A percentile compares a stretch with the other conserved stretches of the same genome.
These are phyloP conservation scores for Ophiostoma fasciatum DNA, from an alignment of 2,329 filamentous ascomycete species.

Conservation along the genomic window DNA sequence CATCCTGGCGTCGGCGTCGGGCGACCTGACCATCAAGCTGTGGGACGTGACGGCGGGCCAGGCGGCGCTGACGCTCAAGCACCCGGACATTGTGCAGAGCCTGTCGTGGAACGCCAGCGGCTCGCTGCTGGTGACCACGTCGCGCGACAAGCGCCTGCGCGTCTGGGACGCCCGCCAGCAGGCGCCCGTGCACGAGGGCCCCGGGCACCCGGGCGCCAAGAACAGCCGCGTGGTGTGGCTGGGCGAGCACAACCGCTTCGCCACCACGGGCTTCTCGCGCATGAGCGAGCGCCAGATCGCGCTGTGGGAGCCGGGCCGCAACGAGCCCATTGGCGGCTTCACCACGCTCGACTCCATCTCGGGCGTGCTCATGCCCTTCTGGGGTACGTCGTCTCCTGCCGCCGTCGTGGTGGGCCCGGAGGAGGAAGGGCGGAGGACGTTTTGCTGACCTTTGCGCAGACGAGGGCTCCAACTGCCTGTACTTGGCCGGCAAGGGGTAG, in stretches of 20 bases:
- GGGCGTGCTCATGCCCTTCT: constrained; percentile 98
- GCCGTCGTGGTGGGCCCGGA: too few species aligned
- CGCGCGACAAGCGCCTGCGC: constrained; percentile 93
- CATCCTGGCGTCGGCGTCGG: constrained; percentile 86
- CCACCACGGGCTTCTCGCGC: constrained; percentile 90
- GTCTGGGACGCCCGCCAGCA: constrained; percentile 97
- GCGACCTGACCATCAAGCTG: constrained; percentile 86
- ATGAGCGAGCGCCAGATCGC: constrained; percentile 97
- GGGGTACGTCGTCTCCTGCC: constrained; percentile 57
- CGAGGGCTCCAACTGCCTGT: constrained; percentile 86
- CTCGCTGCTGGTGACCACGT: constrained; percentile 76
- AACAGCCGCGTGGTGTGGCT: constrained; percentile 96
- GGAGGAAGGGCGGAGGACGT: too few species aligned
- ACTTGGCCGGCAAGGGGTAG: constrained; percentile 91
- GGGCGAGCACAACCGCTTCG: constrained; percentile 90
- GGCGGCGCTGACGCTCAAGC: constrained; percentile 60
- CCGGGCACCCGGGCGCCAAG: constrained; percentile 86
- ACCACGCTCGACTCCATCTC: constrained; percentile 86
- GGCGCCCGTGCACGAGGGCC: constrained; percentile 66
- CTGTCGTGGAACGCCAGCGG: constrained; percentile 91
- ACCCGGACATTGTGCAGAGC: constrained; percentile 86
- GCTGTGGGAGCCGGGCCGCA: constrained; percentile 81
- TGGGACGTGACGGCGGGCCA: constrained; percentile 83
- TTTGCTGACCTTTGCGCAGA: too few species aligned
- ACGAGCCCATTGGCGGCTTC: constrained; percentile 82